Base-by-base conservation (phyloP, 2,329 filamentous ascomycete species). In the Pseudogymnoascus sp. region DNA sequence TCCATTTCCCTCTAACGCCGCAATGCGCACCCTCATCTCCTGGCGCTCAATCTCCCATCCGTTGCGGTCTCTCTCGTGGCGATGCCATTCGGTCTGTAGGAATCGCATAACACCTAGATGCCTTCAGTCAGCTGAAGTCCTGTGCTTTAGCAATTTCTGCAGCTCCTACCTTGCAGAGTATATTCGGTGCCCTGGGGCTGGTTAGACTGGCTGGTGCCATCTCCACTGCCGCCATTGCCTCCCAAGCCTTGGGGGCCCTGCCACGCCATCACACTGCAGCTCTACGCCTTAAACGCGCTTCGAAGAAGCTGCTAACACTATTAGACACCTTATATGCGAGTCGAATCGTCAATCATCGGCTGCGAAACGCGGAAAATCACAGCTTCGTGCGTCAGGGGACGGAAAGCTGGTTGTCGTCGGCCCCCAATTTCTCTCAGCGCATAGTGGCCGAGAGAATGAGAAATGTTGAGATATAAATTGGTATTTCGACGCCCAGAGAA, bases 91-190 rank as follows among this genome's bases (percentile, higher is more conserved):
- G 59, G 95, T 95, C 79, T 99, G 95, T 40, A 99, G 86, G 76
- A 99, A 99, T 77, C 95, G 93, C 95, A 99, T 99, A 38, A 99
- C 95, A 73, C 95, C 91, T 95, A 69, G 96, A 40, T 96, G 91
- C 72, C 91, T 88, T 93, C 68, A 64, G 63, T 42, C 46, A 64
- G 53, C 28, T 61, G 43, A 36, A 31, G 59, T 40, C 1, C 38
- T 25, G 66, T 23, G 14, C 38, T 34, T 61, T 62, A 56, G 38
- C 36, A 53, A 34, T 28, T 18, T 31, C 46, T 63, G 5, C 16
- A 60, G 36, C 18, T 60, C 67, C 66, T 74, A 89, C 87, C 87
- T 79, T 89, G 87, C 68, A 90, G 74, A 63, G 87, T 89, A 73
- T 90, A 90, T 73, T 89, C 87, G 3, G 87, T 89, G 65, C 86